A percentile compares a stretch with the other conserved stretches of the same genome.
Evolutionary conservation across 768 basidiomycete genomes (phyloP).

Genomic region (Chalciporus pseudorubinellus): DNA sequence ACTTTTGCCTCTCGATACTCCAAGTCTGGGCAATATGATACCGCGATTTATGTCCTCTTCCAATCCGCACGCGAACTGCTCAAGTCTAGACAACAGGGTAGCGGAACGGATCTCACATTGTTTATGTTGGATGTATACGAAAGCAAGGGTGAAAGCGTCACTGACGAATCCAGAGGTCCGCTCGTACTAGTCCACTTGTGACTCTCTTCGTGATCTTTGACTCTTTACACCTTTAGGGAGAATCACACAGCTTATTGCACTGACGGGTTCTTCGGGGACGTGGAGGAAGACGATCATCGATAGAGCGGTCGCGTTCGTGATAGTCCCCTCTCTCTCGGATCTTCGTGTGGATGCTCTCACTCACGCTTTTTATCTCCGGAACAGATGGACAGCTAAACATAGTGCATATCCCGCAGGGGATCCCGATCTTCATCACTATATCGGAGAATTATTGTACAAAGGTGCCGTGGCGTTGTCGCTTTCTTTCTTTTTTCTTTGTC

Average conservation of each 20-base stretch:
- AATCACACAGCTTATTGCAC: conserved; percentile 87
- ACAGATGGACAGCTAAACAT: conserved; percentile 82
- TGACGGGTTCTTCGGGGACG: conserved; percentile 71
- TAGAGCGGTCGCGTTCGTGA: conserved; percentile 72
- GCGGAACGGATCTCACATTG: conserved; percentile 80
- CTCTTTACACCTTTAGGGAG: conserved; percentile 50
- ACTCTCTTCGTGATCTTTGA: neutral
- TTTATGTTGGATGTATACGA: conserved; percentile 87
- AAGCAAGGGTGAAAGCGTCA: conserved; percentile 63
- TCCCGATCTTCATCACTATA: conserved; percentile 81
- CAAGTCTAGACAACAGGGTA: conserved; percentile 85
- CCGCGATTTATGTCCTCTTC: conserved; percentile 91
- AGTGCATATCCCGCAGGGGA: conserved; percentile 86
- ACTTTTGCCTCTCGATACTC: conserved; percentile 89
- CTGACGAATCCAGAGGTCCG: conserved; percentile 81
- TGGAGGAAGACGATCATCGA: conserved; percentile 94
- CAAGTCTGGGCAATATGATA: conserved; percentile 77
- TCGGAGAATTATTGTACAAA: conserved; percentile 86
- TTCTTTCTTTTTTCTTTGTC: too few species aligned
- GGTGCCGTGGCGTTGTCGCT: conserved; percentile 42
- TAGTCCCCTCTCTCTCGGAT: conserved; percentile 3
- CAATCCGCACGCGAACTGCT: conserved; percentile 84
- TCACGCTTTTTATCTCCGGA: conserved; percentile 2
- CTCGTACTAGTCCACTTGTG: neutral
- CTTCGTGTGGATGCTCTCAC: conserved; percentile 14